Evolutionary conservation across 1,284 basidiomycete species (phyloP), one percentile per base, ranked within the genome.

Genomic region (Crucibulum cyathiforme): DNA sequence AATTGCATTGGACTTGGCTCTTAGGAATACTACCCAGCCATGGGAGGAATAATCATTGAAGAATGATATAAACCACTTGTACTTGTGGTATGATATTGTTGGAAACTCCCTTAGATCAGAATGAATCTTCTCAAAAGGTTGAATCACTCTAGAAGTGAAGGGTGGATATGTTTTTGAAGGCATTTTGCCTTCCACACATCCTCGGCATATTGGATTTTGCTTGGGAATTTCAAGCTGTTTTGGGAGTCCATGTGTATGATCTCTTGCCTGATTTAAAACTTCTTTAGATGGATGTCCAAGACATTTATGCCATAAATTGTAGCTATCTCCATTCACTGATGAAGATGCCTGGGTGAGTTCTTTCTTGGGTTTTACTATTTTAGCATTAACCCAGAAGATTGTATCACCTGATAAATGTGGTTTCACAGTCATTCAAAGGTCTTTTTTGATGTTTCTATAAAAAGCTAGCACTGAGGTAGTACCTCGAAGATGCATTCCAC

Each of bases 31-130:
- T 3, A 53, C 58, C 60, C 56, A 60, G 52, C 45, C 54, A 51
- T 63, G 56, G 8, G 66, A 67, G 7, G 71, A 61, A 53, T 62
- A 64, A 51, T 77, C 70, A 62, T 78, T 70, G 8, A 75, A 43
- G 39, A 79, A 67, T 0, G 67, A 65, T 8, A 76, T 62, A 15
- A 58, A 57, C 53, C 72, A 76, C 36, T 67, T 67, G 56, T 64
- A 69, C 19, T 58, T 59, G 45, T 66, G 61, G 54, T 73, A 72
- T 2, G 64, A 72, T 8, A 48, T 8, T 1, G 62, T 48, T 2
- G 69, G 64, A 19, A 64, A 66, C 24, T 62, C 53, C 24, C 66
- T 66, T 1, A 76, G 58, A 60, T 75, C 71, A 0, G 69, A 69
- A 58, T 72, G 70, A 45, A 72, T 63, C 4, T 60, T 34, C 38